Evolutionary conservation across 2,329 filamentous ascomycete genomes (phyloP), one percentile per base, ranked within the genome.

Genomic region (Plenodomus biglobosus): DNA sequence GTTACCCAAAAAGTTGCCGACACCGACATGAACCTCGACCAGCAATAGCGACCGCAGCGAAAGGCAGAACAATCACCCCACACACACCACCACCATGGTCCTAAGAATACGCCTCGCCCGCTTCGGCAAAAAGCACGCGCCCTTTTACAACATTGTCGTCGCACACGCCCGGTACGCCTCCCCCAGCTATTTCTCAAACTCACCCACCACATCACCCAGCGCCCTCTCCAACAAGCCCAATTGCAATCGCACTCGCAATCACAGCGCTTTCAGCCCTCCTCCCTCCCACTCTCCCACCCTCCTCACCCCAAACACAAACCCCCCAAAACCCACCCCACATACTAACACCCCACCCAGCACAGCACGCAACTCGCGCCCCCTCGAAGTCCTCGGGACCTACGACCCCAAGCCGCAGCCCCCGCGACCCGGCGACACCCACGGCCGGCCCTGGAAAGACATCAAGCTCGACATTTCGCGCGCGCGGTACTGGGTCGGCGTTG

Each of bases 81-180:
- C 42, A 41, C 37, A 42, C 20, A 8, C 41, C 48, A 16, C 13
- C 32, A 81, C 63, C 43, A 96, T 99, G 94, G 92, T 97, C 54
- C 81, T 99, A 66, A 88, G 88, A 73, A 94, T 99, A 73, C 87
- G 94, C 50, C 85, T 99, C 62, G 89, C 94, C 63, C 92, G 94
- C 73, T 96, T 97, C 73, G 91, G 92, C 70, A 90, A 87, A 73
- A 85, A 83, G 58, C 92, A 95, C 71, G 73, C 83, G n/a, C 92
- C 94, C 2, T 87, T 96, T 64, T 99, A 96, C 81, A 99, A 99
- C 77, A 96, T 99, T 56, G 90, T 97, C 59, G 89, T 99, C 57
- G 84, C 91, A 15, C 92, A 97, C 68, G 92, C 92, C 39, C 86
- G 92, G 89, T 95, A 82, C 58, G 79, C 42, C 21, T 19, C 15